Percentiles rank a stretch among this genome's conserved stretches.
Evolutionary conservation across 2,329 filamentous ascomycete species (phyloP).

Genomic region (Bipolaris zeicola): DNA sequence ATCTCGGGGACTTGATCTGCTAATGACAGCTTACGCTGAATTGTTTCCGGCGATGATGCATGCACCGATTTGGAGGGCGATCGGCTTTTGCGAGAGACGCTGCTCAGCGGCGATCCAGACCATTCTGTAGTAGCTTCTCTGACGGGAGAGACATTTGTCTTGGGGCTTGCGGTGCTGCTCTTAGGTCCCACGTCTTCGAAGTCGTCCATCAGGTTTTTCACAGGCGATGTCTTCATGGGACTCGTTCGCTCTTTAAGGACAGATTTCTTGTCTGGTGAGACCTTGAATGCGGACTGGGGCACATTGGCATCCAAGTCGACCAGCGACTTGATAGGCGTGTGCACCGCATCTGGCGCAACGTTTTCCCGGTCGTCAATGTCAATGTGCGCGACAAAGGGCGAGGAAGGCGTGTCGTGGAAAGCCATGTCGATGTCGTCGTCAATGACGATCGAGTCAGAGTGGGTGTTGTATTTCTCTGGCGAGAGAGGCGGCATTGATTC

Average conservation of each 20-base stretch:
- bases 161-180: constrained; percentile 23
- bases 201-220: constrained; percentile 37
- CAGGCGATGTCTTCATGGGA: constrained; percentile 38
- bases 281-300: constrained; percentile 41
- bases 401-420: constrained; percentile 53
- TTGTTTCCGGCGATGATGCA: constrained; percentile 27
- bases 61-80: constrained; percentile 39
- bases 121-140: constrained; percentile 30
- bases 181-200: constrained; percentile 27
- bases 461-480: constrained; percentile 38
- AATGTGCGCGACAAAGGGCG: constrained; percentile 56
- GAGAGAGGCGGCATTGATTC: constrained; percentile 41
- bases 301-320: constrained; percentile 32
- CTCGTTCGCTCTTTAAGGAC: constrained; percentile 37
- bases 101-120: constrained; percentile 35
- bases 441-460: constrained; percentile 22
- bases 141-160: constrained; percentile 32
- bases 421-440: constrained; percentile 45
- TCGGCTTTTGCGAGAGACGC: constrained; percentile 30
- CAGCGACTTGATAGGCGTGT: constrained; percentile 33
- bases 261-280: constrained; percentile 38
- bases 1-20: constrained; percentile 20
- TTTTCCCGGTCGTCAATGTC: constrained; percentile 49
- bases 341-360: constrained; percentile 31
- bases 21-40: constrained; percentile 17